phyloP scores from a whole-genome alignment of 2,329 filamentous ascomycete genomes.

The Zasmidium angulare region DNA sequence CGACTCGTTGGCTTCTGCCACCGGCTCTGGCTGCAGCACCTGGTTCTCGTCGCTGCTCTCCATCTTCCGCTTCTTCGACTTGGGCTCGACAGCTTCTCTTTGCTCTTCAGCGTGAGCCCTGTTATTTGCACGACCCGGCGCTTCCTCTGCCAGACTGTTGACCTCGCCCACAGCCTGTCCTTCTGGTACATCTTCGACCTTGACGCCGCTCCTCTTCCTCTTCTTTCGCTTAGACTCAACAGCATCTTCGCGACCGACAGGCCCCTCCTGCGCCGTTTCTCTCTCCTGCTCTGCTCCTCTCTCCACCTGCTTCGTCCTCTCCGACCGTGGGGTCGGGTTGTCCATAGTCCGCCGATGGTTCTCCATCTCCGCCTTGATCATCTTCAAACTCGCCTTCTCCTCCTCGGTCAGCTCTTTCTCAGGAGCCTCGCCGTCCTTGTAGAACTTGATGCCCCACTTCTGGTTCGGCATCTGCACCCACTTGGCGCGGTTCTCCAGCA shows the following conservation, averaged over 20 bases:
- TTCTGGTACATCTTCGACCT: too few relatives aligned
- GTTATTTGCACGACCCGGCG: background rate
- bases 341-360: background rate
- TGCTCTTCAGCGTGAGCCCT: background rate
- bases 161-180: too few relatives aligned
- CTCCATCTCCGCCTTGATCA: background rate
- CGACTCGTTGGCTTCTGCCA: background rate
- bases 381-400: background rate
- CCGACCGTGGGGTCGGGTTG: too few relatives aligned
- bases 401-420: background rate
- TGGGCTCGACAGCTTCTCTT: background rate
- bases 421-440: conserved; percentile 2
- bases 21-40: background rate
- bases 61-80: background rate
- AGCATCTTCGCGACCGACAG: background rate
- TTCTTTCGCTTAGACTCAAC: background rate
- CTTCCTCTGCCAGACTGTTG: too few relatives aligned
- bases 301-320: background rate
- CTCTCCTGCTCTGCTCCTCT: background rate
- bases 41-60: background rate
- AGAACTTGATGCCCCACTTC: conserved; percentile 8
- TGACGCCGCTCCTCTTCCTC: background rate
- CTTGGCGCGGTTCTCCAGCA: background rate
- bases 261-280: background rate
- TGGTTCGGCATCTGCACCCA: conserved; percentile 4